phyloP scores from a whole-genome alignment of 2,329 filamentous ascomycete genomes.

The Venturia oleaginea region DNA sequence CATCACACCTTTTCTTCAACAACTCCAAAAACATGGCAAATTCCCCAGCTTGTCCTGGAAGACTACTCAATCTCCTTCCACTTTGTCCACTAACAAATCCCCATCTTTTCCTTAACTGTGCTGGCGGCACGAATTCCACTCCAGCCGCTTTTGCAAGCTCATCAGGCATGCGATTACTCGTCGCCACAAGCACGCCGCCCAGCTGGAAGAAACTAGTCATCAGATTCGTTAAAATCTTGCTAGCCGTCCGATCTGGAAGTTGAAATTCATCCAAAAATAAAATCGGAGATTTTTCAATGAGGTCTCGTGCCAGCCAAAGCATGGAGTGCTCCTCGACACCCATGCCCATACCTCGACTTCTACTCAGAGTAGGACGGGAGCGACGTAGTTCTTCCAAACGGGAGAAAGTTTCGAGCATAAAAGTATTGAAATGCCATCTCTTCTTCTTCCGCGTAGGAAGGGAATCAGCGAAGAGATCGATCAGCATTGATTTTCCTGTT shows the following conservation, averaged over 20 bases:
- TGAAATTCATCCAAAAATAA: constrained; percentile 80
- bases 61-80: constrained; percentile 29
- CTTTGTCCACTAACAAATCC: constrained; percentile 36
- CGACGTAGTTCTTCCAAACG: constrained; percentile 58
- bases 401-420: constrained; percentile 71
- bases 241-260: constrained; percentile 66
- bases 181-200: constrained; percentile 70
- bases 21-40: constrained; percentile 70
- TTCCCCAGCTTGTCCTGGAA: constrained; percentile 52
- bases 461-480: constrained; percentile 71
- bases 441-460: constrained; percentile 64
- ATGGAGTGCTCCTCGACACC: constrained; percentile 53
- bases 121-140: constrained; percentile 53
- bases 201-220: constrained; percentile 75
- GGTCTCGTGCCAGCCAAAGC: constrained; percentile 64
- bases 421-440: constrained; percentile 77
- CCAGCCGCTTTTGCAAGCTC: constrained; percentile 69
- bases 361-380: background rate
- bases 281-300: constrained; percentile 65
- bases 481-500: constrained; percentile 77
- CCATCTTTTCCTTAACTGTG: constrained; percentile 41
- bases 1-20: constrained; percentile 66
- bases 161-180: constrained; percentile 76
- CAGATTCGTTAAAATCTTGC: constrained; percentile 70
- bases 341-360: background rate